A percentile compares a stretch with the other conserved stretches of the same genome.
Evolutionary conservation across 345 rosid genomes (phyloP).

Genomic region (Murraya paniculata): DNA sequence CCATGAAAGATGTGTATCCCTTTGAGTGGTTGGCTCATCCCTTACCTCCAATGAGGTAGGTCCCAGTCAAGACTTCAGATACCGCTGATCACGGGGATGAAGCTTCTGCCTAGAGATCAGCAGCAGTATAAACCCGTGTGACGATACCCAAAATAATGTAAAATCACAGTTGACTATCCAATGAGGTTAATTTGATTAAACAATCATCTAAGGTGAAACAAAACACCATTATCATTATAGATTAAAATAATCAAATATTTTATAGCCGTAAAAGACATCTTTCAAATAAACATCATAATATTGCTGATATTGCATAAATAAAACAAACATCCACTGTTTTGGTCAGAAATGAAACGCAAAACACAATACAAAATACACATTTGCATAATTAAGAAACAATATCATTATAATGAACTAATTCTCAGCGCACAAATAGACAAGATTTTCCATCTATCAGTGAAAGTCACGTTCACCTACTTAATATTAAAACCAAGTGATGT

Average conservation of each 20-base stretch:
- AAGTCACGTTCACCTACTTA: constrained; percentile 23
- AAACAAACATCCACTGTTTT: constrained; percentile 30
- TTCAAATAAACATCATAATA: constrained; percentile 8
- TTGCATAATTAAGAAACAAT: constrained; percentile 18
- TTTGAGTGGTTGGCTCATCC: background rate
- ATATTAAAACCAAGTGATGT: constrained; percentile 11
- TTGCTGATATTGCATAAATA: constrained; percentile 23
- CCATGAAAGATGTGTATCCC: background rate
- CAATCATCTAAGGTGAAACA: constrained; percentile 22
- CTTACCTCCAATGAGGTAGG: constrained; percentile 8
- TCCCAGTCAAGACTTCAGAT: background rate
- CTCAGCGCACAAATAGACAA: constrained; percentile 37
- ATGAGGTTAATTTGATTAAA: constrained; percentile 11
- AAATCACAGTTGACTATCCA: constrained; percentile 25
- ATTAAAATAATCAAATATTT: constrained; percentile 10
- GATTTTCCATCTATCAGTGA: constrained; percentile 36
- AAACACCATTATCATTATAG: background rate
- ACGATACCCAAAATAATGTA: background rate
- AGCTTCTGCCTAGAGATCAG: constrained; percentile 1
- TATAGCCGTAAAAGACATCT: constrained; percentile 14
- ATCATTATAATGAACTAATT: constrained; percentile 23
- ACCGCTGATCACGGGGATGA: background rate
- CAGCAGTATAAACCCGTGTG: constrained; percentile 4
- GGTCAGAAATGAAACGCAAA: constrained; percentile 40
- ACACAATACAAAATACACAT: constrained; percentile 19